Percentiles rank a stretch among this genome's conserved stretches.
These are phyloP conservation scores for Sporobolomyces pararoseus DNA, from an alignment of 768 basidiomycete genomes.

Conservation along the genomic window DNA sequence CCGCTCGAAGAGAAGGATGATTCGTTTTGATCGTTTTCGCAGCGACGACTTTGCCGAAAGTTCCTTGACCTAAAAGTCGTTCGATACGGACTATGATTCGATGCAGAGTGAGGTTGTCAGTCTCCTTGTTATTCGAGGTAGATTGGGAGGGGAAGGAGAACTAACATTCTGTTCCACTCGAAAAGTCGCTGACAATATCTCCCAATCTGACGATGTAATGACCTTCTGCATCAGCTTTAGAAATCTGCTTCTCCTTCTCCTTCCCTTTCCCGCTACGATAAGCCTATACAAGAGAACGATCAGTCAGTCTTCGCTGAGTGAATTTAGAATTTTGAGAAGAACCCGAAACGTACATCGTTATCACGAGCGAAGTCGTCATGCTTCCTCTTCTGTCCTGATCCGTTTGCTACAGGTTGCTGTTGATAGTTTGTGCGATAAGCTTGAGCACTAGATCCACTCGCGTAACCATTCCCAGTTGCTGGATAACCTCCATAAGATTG, in stretches of 20 bases:
- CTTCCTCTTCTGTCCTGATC: conserved; percentile 25
- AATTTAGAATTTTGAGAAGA: not conserved
- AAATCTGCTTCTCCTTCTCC: not conserved
- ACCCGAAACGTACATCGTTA: not conserved
- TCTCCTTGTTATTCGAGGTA: no score
- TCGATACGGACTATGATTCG: conserved; percentile 74
- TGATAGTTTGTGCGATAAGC: not conserved
- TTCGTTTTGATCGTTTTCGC: conserved; percentile 53
- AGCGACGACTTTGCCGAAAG: conserved; percentile 98
- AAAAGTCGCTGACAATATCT: conserved; percentile 68
- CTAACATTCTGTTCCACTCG: conserved; percentile 62
- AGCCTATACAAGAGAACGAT: not conserved
- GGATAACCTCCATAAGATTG: not conserved
- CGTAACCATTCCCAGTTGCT: not conserved
- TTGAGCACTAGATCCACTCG: not conserved
- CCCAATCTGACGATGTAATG: conserved; percentile 94
- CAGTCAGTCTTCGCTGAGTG: not conserved
- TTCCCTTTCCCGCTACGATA: conserved; percentile 6
- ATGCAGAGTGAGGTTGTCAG: no score
- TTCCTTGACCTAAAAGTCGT: conserved; percentile 87
- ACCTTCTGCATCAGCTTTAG: conserved; percentile 94
- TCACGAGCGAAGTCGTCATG: conserved; percentile 18
- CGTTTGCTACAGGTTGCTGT: not conserved
- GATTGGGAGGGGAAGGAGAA: conserved; percentile 7
- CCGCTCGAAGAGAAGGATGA: not conserved